A percentile compares a stretch with the other conserved stretches of the same genome.
phyloP scores from a whole-genome alignment of 495 filamentous ascomycete genomes.

The Aspergillus bertholletiae region DNA sequence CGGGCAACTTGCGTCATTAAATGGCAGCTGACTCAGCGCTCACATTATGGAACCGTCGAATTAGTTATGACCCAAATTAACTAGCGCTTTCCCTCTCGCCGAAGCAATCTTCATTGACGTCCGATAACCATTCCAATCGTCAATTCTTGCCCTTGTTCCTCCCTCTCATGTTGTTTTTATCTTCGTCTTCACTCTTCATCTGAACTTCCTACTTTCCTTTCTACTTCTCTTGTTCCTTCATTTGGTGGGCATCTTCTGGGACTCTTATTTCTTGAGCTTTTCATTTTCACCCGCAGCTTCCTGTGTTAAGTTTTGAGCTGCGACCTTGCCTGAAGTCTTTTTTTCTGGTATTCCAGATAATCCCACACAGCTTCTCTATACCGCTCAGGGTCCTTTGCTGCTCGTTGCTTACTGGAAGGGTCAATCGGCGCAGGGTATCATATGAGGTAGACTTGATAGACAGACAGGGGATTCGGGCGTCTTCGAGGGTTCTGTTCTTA shows the following conservation, averaged over 20 bases:
- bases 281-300: not conserved
- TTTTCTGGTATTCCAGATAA: not conserved
- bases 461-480: constrained; percentile 12
- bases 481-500: constrained; percentile 21
- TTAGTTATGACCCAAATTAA: not conserved
- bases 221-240: not conserved
- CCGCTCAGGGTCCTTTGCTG: constrained; percentile 12
- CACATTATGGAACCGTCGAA: not conserved
- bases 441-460: constrained; percentile 24
- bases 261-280: not conserved
- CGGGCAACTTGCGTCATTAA: constrained; percentile 18
- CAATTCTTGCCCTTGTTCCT: no score
- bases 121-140: no score
- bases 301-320: no score
- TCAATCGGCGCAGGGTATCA: constrained; percentile 16
- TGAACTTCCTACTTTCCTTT: constrained; percentile 2
- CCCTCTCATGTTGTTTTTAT: no score
- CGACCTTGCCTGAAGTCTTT: constrained; percentile 4
- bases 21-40: constrained; percentile 13
- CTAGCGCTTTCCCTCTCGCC: not conserved
- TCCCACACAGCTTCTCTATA: not conserved
- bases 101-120: not conserved
- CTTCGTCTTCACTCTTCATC: not conserved
- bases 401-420: constrained; percentile 18
- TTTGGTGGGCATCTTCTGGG: not conserved